Percentiles rank a stretch among this genome's conserved stretches.
These are phyloP conservation scores for Mucor piriformis DNA, from an alignment of 371 early-diverging fungal genomes.

Conservation along the genomic window DNA sequence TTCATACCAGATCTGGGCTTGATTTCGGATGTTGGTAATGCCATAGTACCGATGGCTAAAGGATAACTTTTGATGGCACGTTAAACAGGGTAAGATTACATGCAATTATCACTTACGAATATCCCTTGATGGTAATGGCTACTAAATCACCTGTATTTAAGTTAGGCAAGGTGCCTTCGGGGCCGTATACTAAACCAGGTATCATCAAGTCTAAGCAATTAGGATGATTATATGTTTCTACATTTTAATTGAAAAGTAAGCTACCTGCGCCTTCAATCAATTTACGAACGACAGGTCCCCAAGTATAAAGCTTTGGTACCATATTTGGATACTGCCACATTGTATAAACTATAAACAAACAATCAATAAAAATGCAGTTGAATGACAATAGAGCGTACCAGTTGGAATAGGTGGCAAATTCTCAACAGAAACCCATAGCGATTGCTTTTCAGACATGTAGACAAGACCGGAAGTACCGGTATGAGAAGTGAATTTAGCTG, in stretches of 20 bases:
- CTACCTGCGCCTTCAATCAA: slow-evolving; percentile 67
- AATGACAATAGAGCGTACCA: slow-evolving; percentile 23
- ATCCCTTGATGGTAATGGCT: slow-evolving; percentile 56
- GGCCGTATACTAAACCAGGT: slow-evolving; percentile 58
- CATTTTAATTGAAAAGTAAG: not conserved
- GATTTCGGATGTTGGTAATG: slow-evolving; percentile 48
- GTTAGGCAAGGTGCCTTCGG: slow-evolving; percentile 47
- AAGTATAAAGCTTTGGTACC: slow-evolving; percentile 65
- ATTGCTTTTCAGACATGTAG: slow-evolving; percentile 57
- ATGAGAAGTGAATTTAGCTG: slow-evolving; percentile 66
- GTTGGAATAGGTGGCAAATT: slow-evolving; percentile 40
- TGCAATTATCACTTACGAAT: slow-evolving; percentile 36
- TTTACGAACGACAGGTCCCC: slow-evolving; percentile 62
- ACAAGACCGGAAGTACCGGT: slow-evolving; percentile 62
- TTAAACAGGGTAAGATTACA: slow-evolving; percentile 17
- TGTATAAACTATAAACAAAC: slow-evolving; percentile 55
- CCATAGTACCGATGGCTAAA: slow-evolving; percentile 64
- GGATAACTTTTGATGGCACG: slow-evolving; percentile 39
- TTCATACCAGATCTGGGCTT: slow-evolving; percentile 59
- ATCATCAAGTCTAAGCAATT: slow-evolving; percentile 59
- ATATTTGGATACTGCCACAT: slow-evolving; percentile 65
- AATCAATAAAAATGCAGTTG: not conserved
- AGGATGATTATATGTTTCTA: too few species aligned
- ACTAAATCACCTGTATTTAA: slow-evolving; percentile 55
- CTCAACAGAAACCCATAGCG: slow-evolving; percentile 64